Evolutionary conservation across 768 basidiomycete genomes (phyloP).

Genomic region (Epithele typhae): DNA sequence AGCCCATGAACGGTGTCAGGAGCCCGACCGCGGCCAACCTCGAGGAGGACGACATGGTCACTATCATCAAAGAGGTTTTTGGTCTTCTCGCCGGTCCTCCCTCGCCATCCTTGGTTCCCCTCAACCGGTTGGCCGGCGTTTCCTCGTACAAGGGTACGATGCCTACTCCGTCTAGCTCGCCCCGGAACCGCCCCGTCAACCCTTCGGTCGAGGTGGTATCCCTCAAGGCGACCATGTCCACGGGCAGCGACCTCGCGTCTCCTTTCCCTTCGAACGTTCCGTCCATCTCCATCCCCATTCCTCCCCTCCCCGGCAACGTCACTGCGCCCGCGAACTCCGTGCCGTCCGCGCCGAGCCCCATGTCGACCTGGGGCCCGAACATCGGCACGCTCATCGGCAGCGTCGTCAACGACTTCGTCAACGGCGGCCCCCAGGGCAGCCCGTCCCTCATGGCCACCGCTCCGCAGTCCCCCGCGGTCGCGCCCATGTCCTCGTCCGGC

Average conservation of each 20-base stretch:
- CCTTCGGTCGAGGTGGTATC: constrained; percentile 1
- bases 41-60: constrained; percentile 22
- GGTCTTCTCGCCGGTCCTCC: constrained; percentile 19
- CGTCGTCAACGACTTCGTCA: constrained; percentile 11
- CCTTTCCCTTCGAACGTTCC: constrained; percentile 3
- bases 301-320: constrained; percentile 3
- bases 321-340: constrained; percentile 1
- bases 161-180: constrained; percentile 9
- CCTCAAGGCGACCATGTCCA: not conserved
- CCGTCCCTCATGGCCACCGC: constrained; percentile 8
- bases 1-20: constrained; percentile 25
- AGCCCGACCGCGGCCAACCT: constrained; percentile 25
- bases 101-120: constrained; percentile 19
- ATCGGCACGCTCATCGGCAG: constrained; percentile 8
- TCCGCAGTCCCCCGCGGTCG: constrained; percentile 7
- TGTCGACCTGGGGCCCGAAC: constrained; percentile 8
- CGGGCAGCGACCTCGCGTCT: constrained; percentile 2
- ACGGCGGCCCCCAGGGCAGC: constrained; percentile 5
- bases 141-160: constrained; percentile 10
- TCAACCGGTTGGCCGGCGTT: constrained; percentile 11
- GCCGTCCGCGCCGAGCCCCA: not conserved
- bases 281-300: constrained; percentile 4
- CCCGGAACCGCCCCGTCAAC: not conserved
- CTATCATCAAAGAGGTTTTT: constrained; percentile 32
- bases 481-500: not conserved